These are phyloP conservation scores for Candida dajiaensis DNA, from an alignment of 805 yeast species.

Conservation along the genomic window DNA sequence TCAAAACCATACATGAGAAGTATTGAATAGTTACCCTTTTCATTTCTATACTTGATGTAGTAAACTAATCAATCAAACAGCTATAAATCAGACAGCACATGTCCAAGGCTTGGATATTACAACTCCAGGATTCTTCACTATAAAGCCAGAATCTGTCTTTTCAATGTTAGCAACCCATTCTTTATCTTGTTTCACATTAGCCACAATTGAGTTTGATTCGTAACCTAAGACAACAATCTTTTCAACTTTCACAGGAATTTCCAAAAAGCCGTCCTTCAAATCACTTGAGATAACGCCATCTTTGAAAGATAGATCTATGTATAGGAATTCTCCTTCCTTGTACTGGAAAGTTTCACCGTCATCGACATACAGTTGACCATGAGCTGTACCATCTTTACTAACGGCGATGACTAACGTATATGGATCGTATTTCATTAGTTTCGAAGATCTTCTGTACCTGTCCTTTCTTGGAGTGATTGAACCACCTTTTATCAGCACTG, in stretches of 20 bases:
- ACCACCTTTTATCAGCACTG: constrained; percentile 77
- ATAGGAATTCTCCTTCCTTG: constrained; percentile 42
- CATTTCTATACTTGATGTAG: no score
- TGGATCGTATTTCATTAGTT: constrained; percentile 73
- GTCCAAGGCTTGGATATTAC: constrained; percentile 42
- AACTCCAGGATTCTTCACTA: constrained; percentile 48
- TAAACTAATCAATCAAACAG: no score
- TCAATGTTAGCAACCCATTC: constrained; percentile 31
- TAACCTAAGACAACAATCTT: constrained; percentile 40
- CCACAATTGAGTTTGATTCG: constrained; percentile 5
- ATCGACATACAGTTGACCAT: constrained; percentile 64
- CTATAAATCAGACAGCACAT: constrained; percentile 24
- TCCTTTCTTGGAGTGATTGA: constrained; percentile 60
- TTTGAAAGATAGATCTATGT: constrained; percentile 34
- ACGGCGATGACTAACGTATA: constrained; percentile 67
- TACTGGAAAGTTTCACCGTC: constrained; percentile 75
- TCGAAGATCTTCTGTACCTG: constrained; percentile 74
- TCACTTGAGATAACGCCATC: constrained; percentile 28
- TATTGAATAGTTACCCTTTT: no score
- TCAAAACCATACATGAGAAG: no score
- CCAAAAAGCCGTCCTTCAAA: constrained; percentile 22
- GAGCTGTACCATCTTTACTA: constrained; percentile 41
- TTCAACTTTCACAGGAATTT: constrained; percentile 37
- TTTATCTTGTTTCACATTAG: constrained; percentile 31
- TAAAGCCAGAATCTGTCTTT: constrained; percentile 14